phyloP scores from a whole-genome alignment of 805 yeast genomes.

The Spathaspora arborariae region DNA sequence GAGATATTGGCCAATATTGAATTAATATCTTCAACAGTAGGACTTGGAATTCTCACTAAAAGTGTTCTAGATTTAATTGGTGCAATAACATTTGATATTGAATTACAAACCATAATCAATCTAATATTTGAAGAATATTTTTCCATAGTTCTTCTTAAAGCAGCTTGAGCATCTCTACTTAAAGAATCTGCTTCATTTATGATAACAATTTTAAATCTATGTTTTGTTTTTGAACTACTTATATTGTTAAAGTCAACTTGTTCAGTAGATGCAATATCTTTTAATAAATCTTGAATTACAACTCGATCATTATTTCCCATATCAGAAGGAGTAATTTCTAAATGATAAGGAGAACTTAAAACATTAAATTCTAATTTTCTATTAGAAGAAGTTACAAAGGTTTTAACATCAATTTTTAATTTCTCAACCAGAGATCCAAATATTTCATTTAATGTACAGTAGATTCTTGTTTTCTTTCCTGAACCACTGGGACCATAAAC shows the following conservation, averaged over 20 bases:
- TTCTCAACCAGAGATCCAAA: conserved; percentile 82
- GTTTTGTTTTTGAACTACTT: conserved; percentile 36
- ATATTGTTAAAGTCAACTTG: conserved; percentile 76
- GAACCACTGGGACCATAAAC: conserved; percentile 96
- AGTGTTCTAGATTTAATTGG: conserved; percentile 94
- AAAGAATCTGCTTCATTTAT: conserved; percentile 90
- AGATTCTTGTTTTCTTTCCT: conserved; percentile 92
- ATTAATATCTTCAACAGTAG: conserved; percentile 56
- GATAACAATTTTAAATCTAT: conserved; percentile 73
- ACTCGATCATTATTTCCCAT: conserved; percentile 95
- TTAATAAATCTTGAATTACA: conserved; percentile 88
- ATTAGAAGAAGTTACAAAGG: conserved; percentile 68
- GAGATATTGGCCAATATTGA: conserved; percentile 54
- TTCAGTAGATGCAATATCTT: conserved; percentile 92
- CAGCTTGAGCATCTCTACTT: conserved; percentile 93
- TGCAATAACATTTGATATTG: conserved; percentile 86
- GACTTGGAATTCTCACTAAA: conserved; percentile 83
- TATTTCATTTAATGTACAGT: conserved; percentile 72
- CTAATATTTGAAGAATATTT: conserved; percentile 87
- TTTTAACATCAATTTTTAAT: conserved; percentile 81
- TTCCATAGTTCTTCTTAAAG: conserved; percentile 93
- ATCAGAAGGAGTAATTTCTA: conserved; percentile 95
- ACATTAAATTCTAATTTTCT: conserved; percentile 87
- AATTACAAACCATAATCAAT: conserved; percentile 77
- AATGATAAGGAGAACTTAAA: conserved; percentile 84